Evolutionary conservation across 2,329 filamentous ascomycete genomes (phyloP), one percentile per base, ranked within the genome.

Genomic region (Trichophyton verrucosum): DNA sequence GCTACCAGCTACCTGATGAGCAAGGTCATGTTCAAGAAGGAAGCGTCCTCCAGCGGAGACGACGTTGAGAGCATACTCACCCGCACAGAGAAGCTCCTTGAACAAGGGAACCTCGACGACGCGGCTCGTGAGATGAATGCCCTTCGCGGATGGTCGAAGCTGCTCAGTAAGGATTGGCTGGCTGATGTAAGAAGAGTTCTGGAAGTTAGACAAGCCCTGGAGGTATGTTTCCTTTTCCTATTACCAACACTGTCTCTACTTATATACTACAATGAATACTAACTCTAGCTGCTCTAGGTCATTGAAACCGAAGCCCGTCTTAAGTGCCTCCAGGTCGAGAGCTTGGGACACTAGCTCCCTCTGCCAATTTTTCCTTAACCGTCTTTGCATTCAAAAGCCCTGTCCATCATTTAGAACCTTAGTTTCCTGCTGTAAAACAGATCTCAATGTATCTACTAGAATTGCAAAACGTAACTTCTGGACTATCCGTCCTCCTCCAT

Each of bases 1-100:
- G 91, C 92, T 2, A 92, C 91, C 49, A 94, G 88, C 73, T 87
- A 89, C 73, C 81, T 95, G 55, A 80, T 99, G 68, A 95, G 89
- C 80, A 95, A 96, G 77, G 81, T 97, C 59, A 85, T 97, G 78
- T 97, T 99, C 83, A 91, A 90, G 80, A 97, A 97, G 82, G 86
- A 88, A 70, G 89, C 88, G 8, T 80, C 94, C 55, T 87, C 90
- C 0, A 85, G 85, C 24, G 91, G 92, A 20, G 82, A 89, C 67
- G 92, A 97, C 70, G 92, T 97, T 22, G 94, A 99, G 80, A 95
- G 91, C 69, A 86, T 97, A 62, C 82, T 99, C 55, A 88, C 89
- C 2, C 82, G 94, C 64, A 92, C 94, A 1, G 91, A 99, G 76
- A 91, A 86, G 6, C 82, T 90, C 67, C 81, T 99, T 20, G 91